Conservation (phyloP, 2,329 filamentous ascomycete species). For the Penicillium sp. region DNA sequence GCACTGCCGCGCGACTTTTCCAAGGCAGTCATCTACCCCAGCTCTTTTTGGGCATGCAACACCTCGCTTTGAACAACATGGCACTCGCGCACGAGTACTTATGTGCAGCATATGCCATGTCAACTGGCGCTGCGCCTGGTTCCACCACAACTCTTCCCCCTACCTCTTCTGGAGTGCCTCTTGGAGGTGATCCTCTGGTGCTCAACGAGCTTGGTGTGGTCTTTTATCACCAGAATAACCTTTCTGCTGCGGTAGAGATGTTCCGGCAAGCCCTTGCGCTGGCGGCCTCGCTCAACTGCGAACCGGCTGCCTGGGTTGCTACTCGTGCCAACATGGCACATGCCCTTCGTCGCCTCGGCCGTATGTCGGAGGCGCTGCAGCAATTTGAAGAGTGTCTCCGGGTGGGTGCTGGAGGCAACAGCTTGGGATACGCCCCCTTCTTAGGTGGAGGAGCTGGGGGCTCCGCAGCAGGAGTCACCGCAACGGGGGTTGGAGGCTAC, state of each 20-base stretch:
- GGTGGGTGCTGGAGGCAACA: conserved; percentile 73
- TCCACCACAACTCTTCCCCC: conserved; percentile 30
- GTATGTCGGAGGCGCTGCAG: conserved; percentile 69
- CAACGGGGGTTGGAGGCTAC: conserved; percentile 48
- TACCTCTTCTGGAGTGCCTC: conserved; percentile 24
- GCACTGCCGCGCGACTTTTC: conserved; percentile 89
- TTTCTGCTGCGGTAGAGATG: conserved; percentile 72
- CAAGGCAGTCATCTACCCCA: conserved; percentile 96
- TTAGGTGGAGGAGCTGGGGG: conserved; percentile 40
- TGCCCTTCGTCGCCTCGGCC: conserved; percentile 72
- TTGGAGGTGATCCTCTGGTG: conserved; percentile 72
- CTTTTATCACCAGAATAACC: conserved; percentile 86
- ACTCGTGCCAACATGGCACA: conserved; percentile 89
- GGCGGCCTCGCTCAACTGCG: conserved; percentile 77
- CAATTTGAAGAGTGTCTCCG: conserved; percentile 88
- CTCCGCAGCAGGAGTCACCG: conserved; percentile 36
- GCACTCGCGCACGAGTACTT: conserved; percentile 91
- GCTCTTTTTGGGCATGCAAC: conserved; percentile 97
- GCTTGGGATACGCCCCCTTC: conserved; percentile 73
- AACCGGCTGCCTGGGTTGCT: conserved; percentile 78
- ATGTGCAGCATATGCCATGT: conserved; percentile 75
- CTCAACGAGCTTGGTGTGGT: conserved; percentile 96
- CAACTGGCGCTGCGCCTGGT: conserved; percentile 42
- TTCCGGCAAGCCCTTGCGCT: conserved; percentile 78
- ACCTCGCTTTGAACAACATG: conserved; percentile 94